Evolutionary conservation across 108 stramenopile species (phyloP).

Genomic region (Cyclotella choctawhatcheeana): DNA sequence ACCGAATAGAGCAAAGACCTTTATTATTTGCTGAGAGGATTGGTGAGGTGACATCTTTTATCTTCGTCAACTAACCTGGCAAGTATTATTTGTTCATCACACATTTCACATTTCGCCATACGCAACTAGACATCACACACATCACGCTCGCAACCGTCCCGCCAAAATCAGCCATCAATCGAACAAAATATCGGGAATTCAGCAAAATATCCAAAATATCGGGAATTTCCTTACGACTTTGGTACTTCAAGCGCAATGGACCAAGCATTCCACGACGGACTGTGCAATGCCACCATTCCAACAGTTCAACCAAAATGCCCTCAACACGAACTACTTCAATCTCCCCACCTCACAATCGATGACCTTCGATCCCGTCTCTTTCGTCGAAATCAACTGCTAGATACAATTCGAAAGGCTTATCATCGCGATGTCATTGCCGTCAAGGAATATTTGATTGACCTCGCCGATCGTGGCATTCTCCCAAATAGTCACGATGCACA

Average conservation of each 20-base stretch:
- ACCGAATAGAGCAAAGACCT: neutral
- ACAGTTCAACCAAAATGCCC: neutral
- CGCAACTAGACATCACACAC: too few relatives aligned
- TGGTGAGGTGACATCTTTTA: neutral
- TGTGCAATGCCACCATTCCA: neutral
- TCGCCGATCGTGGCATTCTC: slow-evolving; percentile 11
- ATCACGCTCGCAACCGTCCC: too few relatives aligned
- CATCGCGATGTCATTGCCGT: slow-evolving; percentile 53
- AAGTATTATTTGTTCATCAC: too few relatives aligned
- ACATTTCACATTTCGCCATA: too few relatives aligned
- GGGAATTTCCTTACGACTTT: too few relatives aligned
- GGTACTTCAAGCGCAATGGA: too few relatives aligned
- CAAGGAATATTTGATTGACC: slow-evolving; percentile 42
- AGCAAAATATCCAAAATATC: too few relatives aligned
- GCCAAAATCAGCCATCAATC: too few relatives aligned
- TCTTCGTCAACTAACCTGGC: too few relatives aligned
- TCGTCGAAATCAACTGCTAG: slow-evolving; percentile 47
- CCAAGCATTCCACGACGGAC: neutral
- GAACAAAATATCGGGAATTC: too few relatives aligned
- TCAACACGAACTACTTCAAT: slow-evolving; percentile 5
- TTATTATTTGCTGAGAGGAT: neutral
- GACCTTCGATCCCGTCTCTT: slow-evolving; percentile 41
- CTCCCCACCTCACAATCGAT: slow-evolving; percentile 16
- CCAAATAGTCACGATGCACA: neutral
- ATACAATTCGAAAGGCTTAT: slow-evolving; percentile 55